These are phyloP conservation scores for Rhodomyrtus tomentosa DNA, from an alignment of 345 rosid species.

Conservation along the genomic window DNA sequence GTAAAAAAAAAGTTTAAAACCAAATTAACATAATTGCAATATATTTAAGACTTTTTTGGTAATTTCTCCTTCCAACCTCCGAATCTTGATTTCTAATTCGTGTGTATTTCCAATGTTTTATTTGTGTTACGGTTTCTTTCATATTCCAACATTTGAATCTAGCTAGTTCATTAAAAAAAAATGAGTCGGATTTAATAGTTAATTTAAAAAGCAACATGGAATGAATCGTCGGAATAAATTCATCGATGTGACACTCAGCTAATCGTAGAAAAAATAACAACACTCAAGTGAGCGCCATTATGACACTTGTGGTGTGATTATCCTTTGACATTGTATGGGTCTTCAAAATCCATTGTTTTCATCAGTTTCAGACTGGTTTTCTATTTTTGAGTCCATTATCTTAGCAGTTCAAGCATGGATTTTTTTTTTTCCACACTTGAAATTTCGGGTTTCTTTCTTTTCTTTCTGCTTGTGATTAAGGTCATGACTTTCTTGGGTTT, in stretches of 20 bases:
- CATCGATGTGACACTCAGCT: too few species aligned
- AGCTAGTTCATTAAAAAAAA: too few species aligned
- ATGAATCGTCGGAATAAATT: background rate
- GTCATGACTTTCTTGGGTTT: too few species aligned
- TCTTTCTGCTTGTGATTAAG: too few species aligned
- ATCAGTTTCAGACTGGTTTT: background rate
- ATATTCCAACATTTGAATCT: too few species aligned
- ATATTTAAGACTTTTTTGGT: too few species aligned
- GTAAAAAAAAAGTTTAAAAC: too few species aligned
- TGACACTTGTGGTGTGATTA: too few species aligned
- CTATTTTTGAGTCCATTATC: background rate
- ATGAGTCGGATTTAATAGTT: background rate
- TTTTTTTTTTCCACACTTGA: background rate
- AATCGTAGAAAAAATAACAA: too few species aligned
- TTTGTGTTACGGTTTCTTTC: too few species aligned
- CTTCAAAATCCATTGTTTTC: background rate
- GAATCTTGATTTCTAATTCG: constrained; percentile 36
- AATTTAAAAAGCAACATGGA: background rate
- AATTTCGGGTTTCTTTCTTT: background rate
- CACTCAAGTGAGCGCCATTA: too few species aligned
- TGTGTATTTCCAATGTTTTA: constrained; percentile 6
- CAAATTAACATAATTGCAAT: too few species aligned
- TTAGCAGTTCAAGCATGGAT: background rate
- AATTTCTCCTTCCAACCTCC: constrained; percentile 13
- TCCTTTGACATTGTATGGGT: background rate